Percentiles rank a stretch among this genome's conserved stretches.
Evolutionary conservation across 768 basidiomycete genomes (phyloP).

Genomic region (Scleroderma bovista): DNA sequence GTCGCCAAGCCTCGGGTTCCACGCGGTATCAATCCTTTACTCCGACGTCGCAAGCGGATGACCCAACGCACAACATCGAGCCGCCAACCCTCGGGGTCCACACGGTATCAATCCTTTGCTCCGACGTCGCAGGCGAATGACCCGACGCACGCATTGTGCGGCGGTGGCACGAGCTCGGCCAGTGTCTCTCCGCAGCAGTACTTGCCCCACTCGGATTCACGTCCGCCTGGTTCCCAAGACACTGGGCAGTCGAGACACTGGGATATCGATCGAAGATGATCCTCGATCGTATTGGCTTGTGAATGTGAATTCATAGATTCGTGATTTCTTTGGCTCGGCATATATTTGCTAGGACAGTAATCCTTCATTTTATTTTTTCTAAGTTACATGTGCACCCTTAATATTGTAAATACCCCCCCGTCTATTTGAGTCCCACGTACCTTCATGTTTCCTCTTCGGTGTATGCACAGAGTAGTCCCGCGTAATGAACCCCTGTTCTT

Average conservation of each 20-base stretch:
- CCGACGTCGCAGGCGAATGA: constrained; percentile 31
- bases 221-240: constrained; percentile 28
- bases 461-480: constrained; percentile 16
- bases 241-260: constrained; percentile 35
- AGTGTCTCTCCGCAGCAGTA: constrained; percentile 31
- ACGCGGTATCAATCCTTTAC: constrained; percentile 45
- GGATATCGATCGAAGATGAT: constrained; percentile 47
- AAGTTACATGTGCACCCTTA: constrained; percentile 33
- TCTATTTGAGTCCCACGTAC: constrained; percentile 9
- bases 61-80: constrained; percentile 38
- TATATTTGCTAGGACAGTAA: constrained; percentile 32
- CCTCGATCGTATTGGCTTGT: constrained; percentile 24
- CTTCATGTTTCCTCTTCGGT: constrained; percentile 15
- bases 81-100: constrained; percentile 50
- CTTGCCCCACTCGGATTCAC: constrained; percentile 37
- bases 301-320: constrained; percentile 31
- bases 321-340: constrained; percentile 28
- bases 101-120: constrained; percentile 44
- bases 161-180: constrained; percentile 28
- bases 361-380: constrained; percentile 31
- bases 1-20: constrained; percentile 52
- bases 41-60: constrained; percentile 31
- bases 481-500: constrained; percentile 16
- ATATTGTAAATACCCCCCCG: constrained; percentile 33
- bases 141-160: constrained; percentile 31